Evolutionary conservation across 176 grass and related monocot species (phyloP).

Genomic region (Cymbopogon citratus): DNA sequence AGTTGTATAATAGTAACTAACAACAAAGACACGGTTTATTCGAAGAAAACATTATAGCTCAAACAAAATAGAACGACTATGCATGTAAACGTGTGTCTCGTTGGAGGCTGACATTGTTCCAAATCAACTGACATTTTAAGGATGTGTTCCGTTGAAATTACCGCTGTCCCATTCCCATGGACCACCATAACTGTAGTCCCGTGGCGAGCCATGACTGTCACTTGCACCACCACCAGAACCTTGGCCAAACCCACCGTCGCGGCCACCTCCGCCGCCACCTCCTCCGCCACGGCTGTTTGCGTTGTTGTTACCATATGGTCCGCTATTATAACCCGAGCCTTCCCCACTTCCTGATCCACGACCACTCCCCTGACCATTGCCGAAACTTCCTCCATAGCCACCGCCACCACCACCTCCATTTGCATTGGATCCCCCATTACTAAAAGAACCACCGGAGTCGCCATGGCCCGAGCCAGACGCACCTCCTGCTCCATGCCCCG

Average conservation of each 20-base stretch:
- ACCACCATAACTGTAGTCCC: background rate
- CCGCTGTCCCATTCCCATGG: background rate
- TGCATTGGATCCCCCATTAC: background rate
- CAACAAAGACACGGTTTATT: background rate
- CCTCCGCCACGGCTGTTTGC: background rate
- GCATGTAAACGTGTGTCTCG: background rate
- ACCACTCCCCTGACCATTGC: background rate
- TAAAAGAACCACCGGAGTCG: background rate
- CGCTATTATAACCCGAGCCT: background rate
- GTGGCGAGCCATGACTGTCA: background rate
- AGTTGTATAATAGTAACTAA: background rate
- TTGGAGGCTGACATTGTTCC: background rate
- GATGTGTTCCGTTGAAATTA: background rate
- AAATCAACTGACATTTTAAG: background rate
- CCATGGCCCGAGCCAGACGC: background rate
- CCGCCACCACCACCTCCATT: background rate
- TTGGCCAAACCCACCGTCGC: slow-evolving; percentile 6
- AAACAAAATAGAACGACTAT: background rate
- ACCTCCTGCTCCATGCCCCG: background rate
- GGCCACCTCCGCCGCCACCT: background rate
- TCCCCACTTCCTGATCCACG: background rate
- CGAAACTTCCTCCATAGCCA: background rate
- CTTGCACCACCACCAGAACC: background rate
- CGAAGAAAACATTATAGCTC: background rate
- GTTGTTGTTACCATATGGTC: background rate